These are phyloP conservation scores for Escovopsis weberi DNA, from an alignment of 2,329 filamentous ascomycete genomes.

Conservation along the genomic window DNA sequence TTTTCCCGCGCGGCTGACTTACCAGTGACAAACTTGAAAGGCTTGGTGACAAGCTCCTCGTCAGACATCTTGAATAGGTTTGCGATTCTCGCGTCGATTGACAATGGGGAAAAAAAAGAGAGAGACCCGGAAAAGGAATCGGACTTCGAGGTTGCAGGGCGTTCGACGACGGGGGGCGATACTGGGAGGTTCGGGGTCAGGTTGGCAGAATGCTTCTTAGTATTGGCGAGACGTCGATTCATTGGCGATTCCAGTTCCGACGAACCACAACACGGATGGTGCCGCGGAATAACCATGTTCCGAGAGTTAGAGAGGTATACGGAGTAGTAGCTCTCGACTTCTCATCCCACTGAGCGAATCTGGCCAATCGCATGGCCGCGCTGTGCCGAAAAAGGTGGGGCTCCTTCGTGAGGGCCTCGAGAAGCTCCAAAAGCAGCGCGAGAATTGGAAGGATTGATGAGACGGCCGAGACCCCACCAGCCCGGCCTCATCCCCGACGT, in stretches of 20 bases:
- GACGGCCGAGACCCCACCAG: too few relatives aligned
- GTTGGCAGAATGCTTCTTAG: slow-evolving; percentile 14
- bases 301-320: background rate
- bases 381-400: too few relatives aligned
- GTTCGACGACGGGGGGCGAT: slow-evolving; percentile 20
- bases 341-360: background rate
- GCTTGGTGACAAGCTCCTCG: slow-evolving; percentile 78
- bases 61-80: slow-evolving; percentile 64
- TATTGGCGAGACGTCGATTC: too few relatives aligned
- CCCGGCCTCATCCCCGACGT: too few relatives aligned
- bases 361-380: too few relatives aligned
- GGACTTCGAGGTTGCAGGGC: too few relatives aligned
- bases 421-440: too few relatives aligned
- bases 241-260: too few relatives aligned
- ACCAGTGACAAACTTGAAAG: slow-evolving; percentile 99
- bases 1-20: slow-evolving; percentile 29
- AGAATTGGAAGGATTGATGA: too few relatives aligned
- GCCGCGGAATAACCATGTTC: slow-evolving; percentile 18
- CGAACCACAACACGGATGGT: slow-evolving; percentile 19
- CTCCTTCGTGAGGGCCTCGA: too few relatives aligned
- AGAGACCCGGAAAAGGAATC: too few relatives aligned
- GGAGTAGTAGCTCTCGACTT: background rate
- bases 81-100: slow-evolving; percentile 9
- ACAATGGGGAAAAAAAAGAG: too few relatives aligned
- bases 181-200: slow-evolving; percentile 15